Evolutionary conservation across 192 early-diverging fungal genomes (phyloP).

Genomic region (Chytriomyces sp.): DNA sequence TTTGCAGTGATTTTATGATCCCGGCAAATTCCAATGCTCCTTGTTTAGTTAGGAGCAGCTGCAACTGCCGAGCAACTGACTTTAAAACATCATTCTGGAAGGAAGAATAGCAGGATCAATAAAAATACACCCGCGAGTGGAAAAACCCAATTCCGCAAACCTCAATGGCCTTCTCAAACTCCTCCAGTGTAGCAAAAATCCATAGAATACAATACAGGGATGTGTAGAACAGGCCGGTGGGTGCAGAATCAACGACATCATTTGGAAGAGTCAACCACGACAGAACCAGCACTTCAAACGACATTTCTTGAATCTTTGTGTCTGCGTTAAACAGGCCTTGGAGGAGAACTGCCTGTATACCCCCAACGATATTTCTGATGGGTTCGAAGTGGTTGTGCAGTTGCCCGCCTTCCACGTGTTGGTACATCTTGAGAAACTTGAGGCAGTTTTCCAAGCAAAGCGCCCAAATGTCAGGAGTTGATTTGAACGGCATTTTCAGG

Average conservation of each 20-base stretch:
- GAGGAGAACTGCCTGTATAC: slow-evolving; percentile 43
- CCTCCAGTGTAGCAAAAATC: slow-evolving; percentile 33
- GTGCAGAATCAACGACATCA: slow-evolving; percentile 35
- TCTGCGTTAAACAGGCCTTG: slow-evolving; percentile 35
- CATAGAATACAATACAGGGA: slow-evolving; percentile 45
- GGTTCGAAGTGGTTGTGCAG: slow-evolving; percentile 23
- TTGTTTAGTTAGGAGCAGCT: slow-evolving; percentile 24
- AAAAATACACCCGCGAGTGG: neutral
- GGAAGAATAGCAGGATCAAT: slow-evolving; percentile 3
- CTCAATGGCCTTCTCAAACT: neutral
- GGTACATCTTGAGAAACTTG: slow-evolving; percentile 31
- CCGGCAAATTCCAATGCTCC: slow-evolving; percentile 43
- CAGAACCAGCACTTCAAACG: slow-evolving; percentile 42
- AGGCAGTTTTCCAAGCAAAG: slow-evolving; percentile 40
- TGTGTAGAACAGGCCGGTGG: slow-evolving; percentile 43
- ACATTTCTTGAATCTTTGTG: slow-evolving; percentile 37
- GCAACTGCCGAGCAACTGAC: slow-evolving; percentile 16
- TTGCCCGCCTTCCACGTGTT: neutral
- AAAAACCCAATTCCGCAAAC: neutral
- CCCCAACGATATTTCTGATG: slow-evolving; percentile 1
- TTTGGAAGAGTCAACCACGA: slow-evolving; percentile 41
- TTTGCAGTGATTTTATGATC: slow-evolving; percentile 46
- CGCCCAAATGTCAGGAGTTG: slow-evolving; percentile 32
- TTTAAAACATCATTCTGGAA: slow-evolving; percentile 8
- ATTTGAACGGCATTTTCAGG: slow-evolving; percentile 36